These are phyloP conservation scores for Chalciporus chontae DNA, from an alignment of 768 basidiomycete genomes.

Conservation along the genomic window DNA sequence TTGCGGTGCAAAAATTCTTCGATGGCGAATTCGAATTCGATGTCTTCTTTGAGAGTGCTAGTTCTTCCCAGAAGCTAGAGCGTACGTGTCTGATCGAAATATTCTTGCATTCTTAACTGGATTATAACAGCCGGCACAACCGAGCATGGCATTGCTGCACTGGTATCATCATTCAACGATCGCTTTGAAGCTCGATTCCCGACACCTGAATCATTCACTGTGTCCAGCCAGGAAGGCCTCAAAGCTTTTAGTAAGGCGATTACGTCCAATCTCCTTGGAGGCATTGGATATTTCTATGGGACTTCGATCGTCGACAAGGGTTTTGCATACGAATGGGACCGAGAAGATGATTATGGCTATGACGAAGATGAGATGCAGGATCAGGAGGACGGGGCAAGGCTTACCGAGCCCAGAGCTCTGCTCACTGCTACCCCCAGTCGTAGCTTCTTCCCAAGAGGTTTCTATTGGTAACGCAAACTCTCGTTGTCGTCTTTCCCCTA, in stretches of 20 bases:
- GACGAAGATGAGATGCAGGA: constrained; percentile 37
- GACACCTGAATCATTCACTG: constrained; percentile 50
- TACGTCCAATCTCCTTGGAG: constrained; percentile 88
- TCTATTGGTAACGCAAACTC: constrained; percentile 75
- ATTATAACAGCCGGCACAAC: constrained; percentile 51
- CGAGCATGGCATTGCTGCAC: constrained; percentile 65
- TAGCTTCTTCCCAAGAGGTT: constrained; percentile 96
- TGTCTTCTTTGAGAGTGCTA: constrained; percentile 79
- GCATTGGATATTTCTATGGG: constrained; percentile 94
- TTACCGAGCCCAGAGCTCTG: constrained; percentile 73
- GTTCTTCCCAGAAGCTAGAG: constrained; percentile 58
- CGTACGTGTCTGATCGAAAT: constrained; percentile 41
- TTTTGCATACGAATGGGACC: constrained; percentile 91
- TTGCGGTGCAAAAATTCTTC: constrained; percentile 82
- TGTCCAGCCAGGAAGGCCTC: constrained; percentile 46
- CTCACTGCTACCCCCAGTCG: constrained; percentile 93
- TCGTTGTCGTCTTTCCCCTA: background rate
- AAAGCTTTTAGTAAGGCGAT: constrained; percentile 80
- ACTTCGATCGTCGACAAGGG: constrained; percentile 80
- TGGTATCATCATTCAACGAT: constrained; percentile 55
- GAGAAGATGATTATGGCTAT: constrained; percentile 46
- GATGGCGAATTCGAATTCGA: constrained; percentile 89
- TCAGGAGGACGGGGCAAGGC: constrained; percentile 48
- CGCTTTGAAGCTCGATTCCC: constrained; percentile 75
- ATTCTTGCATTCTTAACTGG: background rate